A percentile compares a stretch with the other conserved stretches of the same genome.
phyloP scores from a whole-genome alignment of 2,329 filamentous ascomycete genomes.

The Dothiorella sarmentorum region DNA sequence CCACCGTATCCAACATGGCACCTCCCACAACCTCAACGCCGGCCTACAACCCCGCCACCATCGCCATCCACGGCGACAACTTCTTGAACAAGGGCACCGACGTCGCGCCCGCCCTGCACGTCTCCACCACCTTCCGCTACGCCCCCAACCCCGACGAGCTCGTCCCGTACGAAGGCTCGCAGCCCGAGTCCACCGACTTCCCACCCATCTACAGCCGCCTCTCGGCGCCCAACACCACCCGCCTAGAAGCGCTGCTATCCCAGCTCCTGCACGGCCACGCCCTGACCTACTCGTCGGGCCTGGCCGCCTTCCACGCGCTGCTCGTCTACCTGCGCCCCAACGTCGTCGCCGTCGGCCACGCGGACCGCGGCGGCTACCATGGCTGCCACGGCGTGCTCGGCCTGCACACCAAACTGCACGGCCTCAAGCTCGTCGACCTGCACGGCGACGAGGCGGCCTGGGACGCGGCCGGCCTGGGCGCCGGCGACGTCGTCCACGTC shows the following conservation, averaged over 20 bases:
- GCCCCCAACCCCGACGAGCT: conserved; percentile 65
- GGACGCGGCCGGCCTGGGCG: conserved; percentile 60
- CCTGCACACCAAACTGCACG: conserved; percentile 71
- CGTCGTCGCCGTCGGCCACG: conserved; percentile 64
- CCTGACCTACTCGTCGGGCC: conserved; percentile 78
- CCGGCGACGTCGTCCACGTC: conserved; percentile 82
- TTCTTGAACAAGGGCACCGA: conserved; percentile 69
- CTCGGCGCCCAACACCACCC: conserved; percentile 72
- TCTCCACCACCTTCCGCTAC: conserved; percentile 90
- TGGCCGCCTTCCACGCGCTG: conserved; percentile 84
- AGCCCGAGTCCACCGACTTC: conserved; percentile 34
- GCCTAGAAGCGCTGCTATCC: conserved; percentile 78
- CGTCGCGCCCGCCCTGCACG: conserved; percentile 84
- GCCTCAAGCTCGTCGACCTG: conserved; percentile 68
- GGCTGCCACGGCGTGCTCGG: conserved; percentile 83
- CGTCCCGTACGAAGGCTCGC: conserved; percentile 43
- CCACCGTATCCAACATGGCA: not conserved
- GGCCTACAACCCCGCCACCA: conserved; percentile 60
- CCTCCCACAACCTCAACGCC: conserved; percentile 17
- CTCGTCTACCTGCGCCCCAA: conserved; percentile 81
- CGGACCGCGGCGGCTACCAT: conserved; percentile 74
- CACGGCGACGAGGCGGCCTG: conserved; percentile 52
- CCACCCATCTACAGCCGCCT: conserved; percentile 81
- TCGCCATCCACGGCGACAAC: conserved; percentile 80
- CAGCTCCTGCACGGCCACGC: conserved; percentile 62